Conservation (phyloP, 129 eudicot genomes). For the Pittosporum tobira region DNA sequence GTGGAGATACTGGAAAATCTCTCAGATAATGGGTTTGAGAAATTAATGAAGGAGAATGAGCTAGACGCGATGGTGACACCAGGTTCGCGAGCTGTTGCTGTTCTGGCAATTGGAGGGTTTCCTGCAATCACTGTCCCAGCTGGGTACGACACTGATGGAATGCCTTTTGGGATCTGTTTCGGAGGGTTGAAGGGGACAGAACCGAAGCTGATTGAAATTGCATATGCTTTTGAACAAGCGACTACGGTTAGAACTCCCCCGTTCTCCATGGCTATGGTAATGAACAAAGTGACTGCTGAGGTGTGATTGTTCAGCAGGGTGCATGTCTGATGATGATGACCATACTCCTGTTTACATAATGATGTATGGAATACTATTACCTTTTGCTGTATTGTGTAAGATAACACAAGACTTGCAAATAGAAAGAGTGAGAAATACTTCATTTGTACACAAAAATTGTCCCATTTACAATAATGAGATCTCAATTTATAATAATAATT, state of each 20-base stretch:
- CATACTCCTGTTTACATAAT: too few relatives aligned
- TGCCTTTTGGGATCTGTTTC: conserved; percentile 43
- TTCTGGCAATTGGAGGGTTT: conserved; percentile 41
- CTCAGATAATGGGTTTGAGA: conserved; percentile 30
- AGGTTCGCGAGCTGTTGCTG: conserved; percentile 15
- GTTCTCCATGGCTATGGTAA: neutral
- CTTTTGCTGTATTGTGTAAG: too few relatives aligned
- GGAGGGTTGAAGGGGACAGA: conserved; percentile 40
- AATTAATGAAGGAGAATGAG: conserved; percentile 25
- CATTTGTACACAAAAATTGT: too few relatives aligned
- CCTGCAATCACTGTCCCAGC: conserved; percentile 48
- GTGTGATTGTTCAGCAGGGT: too few relatives aligned
- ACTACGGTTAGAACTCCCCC: conserved; percentile 34
- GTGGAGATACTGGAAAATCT: conserved; percentile 16
- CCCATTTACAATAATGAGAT: too few relatives aligned
- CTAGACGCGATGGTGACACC: conserved; percentile 43
- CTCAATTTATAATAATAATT: too few relatives aligned
- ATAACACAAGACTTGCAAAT: too few relatives aligned
- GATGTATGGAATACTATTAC: too few relatives aligned
- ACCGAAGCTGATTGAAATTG: conserved; percentile 37
- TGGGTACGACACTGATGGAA: conserved; percentile 28
- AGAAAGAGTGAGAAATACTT: too few relatives aligned
- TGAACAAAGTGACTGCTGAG: neutral
- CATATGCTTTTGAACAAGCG: conserved; percentile 54
- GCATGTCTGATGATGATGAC: too few relatives aligned